Base-by-base conservation (phyloP, 2,329 filamentous ascomycete species). In the Hymenoscyphus scutula region DNA sequence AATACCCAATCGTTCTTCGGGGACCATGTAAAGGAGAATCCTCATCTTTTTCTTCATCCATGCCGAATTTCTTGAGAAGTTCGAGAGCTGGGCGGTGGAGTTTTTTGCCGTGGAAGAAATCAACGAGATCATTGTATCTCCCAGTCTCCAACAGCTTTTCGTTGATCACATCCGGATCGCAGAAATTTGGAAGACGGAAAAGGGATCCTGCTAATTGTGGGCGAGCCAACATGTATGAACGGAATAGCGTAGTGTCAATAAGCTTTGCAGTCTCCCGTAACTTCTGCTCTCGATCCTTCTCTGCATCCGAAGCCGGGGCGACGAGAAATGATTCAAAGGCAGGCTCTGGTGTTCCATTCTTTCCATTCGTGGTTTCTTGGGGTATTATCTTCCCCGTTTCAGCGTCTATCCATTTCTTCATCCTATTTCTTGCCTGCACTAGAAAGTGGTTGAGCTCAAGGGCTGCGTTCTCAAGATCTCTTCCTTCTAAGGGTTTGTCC, bases 171-270 rank as follows among this genome's bases (percentile, higher is more conserved):
- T 91, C 89, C 0, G 95, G 94, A 70, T 99, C 94, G 75, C 95
- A 98, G 74, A 97, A 98, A 75, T 99, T 99, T 73, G 93, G 89
- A 58, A 98, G 91, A 27, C 95, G 92, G 78, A 99, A 98, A 0
- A 99, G 83, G 0, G 93, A 91, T 1, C 91, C 90, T 3, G 92
- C 92, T 11, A 99, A 81, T 5, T 89, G 87, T 4, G 95, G 94
- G 7, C 88, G 88, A 3, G 90, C 92, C 72, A 94, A 92, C 93
- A 99, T 98, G 75, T 97, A 96, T 0, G 92, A 90, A 17, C 94
- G 87, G 79, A 99, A 98, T 0, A 99, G 82, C 0, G 93, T 94
- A 0, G 95, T 99, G 73, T 99, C 95, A 6, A 98, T 92, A 2
- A 97, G 79, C 57, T 85, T 88, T 38, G 95, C 96, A 1, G 89